Evolutionary conservation across 2,329 filamentous ascomycete species (phyloP).

Genomic region (Aureobasidium sp.): DNA sequence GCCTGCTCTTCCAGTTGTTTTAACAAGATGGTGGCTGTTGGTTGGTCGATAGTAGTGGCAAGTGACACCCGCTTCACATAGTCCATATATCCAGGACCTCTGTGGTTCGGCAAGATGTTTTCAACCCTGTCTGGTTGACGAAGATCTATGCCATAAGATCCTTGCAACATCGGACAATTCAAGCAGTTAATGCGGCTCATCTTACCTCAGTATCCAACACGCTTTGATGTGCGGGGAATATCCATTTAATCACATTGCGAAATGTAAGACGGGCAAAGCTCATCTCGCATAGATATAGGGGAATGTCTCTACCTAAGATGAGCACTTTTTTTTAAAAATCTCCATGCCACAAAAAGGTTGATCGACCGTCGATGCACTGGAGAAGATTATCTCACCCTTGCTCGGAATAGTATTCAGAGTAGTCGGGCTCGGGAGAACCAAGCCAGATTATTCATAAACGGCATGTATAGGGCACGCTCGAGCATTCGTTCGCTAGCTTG

Average conservation of each 20-base stretch:
- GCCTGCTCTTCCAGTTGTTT: not conserved
- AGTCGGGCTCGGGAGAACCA: not conserved
- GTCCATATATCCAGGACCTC: not conserved
- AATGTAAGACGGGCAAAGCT: not conserved
- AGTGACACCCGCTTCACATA: not conserved
- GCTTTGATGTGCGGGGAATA: not conserved
- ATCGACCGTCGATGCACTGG: not conserved
- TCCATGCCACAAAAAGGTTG: not conserved
- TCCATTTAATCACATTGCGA: not conserved
- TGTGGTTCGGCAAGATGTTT: not conserved
- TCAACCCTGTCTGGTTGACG: not conserved
- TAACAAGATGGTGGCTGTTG: not conserved
- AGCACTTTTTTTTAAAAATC: not conserved
- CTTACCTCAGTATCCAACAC: not conserved
- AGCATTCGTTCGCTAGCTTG: not conserved
- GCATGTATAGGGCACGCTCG: not conserved
- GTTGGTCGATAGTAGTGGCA: not conserved
- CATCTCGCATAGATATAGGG: not conserved
- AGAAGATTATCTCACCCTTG: not conserved
- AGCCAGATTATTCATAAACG: not conserved
- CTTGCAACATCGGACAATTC: not conserved
- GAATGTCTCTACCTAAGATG: not conserved
- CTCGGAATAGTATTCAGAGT: not conserved
- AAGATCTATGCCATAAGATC: not conserved
- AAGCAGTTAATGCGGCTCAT: not conserved